Conservation (phyloP, 352 stramenopile species). For the Pythium folliculosum region DNA sequence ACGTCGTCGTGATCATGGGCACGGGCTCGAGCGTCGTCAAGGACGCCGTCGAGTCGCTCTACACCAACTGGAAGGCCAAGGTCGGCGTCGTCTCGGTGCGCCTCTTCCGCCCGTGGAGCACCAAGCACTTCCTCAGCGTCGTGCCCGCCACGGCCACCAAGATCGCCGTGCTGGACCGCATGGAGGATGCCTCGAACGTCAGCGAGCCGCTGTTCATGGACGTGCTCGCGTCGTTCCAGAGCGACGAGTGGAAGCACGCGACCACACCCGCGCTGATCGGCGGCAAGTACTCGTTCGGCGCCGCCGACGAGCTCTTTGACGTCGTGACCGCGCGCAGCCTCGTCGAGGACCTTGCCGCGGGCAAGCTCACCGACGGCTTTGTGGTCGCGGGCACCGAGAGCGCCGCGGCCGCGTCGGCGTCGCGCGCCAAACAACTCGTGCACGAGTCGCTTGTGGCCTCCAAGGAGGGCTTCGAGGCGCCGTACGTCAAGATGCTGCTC, state of each 20-base stretch:
- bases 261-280: conserved; percentile 72
- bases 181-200: conserved; percentile 85
- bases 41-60: conserved; percentile 84
- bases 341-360: conserved; percentile 63
- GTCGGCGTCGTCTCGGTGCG: conserved; percentile 88
- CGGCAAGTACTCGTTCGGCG: conserved; percentile 77
- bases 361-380: conserved; percentile 76
- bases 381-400: conserved; percentile 39
- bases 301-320: conserved; percentile 76
- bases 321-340: conserved; percentile 78
- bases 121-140: conserved; percentile 70
- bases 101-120: conserved; percentile 91
- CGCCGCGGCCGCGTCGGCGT: conserved; percentile 31
- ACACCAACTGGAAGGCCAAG: conserved; percentile 83
- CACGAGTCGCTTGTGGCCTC: conserved; percentile 54
- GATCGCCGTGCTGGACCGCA: conserved; percentile 91
- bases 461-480: conserved; percentile 62
- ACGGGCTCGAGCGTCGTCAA: conserved; percentile 88
- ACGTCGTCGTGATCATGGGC: conserved; percentile 92
- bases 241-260: conserved; percentile 63
- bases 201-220: conserved; percentile 92
- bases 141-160: conserved; percentile 76
- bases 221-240: conserved; percentile 90
- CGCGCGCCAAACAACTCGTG: conserved; percentile 41
- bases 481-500: conserved; percentile 81